Evolutionary conservation across 352 stramenopile genomes (phyloP).

Genomic region (Blastocystis sp.): DNA sequence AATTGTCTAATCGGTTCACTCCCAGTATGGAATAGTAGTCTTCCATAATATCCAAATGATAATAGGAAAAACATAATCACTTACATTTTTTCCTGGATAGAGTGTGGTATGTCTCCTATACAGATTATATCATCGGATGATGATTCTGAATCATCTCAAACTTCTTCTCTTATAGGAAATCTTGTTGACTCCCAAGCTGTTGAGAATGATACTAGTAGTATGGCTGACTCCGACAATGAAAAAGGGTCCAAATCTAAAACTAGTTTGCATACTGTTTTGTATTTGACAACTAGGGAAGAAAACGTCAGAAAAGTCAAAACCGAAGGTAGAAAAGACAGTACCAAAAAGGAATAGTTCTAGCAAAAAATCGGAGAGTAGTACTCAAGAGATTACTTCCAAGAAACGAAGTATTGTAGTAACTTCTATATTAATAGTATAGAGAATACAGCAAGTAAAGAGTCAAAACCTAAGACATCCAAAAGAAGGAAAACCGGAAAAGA

Average conservation of each 20-base stretch:
- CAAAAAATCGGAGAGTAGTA: neutral
- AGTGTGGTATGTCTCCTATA: neutral
- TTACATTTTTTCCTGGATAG: neutral
- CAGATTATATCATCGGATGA: no score
- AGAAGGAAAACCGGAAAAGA: neutral
- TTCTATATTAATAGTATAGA: neutral
- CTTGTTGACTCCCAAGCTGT: no score
- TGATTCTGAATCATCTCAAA: no score
- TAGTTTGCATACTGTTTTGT: no score
- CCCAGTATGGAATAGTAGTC: constrained; percentile 54
- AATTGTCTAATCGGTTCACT: neutral
- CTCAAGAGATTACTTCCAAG: no score
- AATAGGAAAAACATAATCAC: neutral
- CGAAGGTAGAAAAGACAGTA: neutral
- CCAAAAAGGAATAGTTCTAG: neutral
- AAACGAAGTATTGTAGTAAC: no score
- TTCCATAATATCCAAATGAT: neutral
- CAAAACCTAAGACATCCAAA: neutral
- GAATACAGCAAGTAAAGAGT: neutral
- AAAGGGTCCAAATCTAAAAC: no score
- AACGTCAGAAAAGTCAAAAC: neutral
- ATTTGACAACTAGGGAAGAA: no score
- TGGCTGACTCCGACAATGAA: no score
- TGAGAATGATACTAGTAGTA: no score
- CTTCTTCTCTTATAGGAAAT: no score